phyloP scores from a whole-genome alignment of 2,329 filamentous ascomycete genomes.

The Xylaria sp. region DNA sequence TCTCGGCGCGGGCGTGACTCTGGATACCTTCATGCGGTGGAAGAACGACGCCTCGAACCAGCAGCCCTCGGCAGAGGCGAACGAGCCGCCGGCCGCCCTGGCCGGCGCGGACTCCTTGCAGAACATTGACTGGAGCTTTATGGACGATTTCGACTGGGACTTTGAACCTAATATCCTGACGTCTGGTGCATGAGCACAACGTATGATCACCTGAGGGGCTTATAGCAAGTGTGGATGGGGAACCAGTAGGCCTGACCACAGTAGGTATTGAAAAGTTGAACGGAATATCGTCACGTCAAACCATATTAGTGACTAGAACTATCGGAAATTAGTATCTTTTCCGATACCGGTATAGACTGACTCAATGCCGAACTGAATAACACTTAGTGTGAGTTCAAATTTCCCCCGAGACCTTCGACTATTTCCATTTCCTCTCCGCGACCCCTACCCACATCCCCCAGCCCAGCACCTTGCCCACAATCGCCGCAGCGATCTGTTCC shows the following conservation, averaged over 20 bases:
- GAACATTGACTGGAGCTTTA: constrained; percentile 39
- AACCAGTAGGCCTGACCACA: too few relatives aligned
- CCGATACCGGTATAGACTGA: background rate
- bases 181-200: background rate
- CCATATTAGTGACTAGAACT: background rate
- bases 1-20: constrained; percentile 52
- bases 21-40: constrained; percentile 54
- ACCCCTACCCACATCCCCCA: constrained; percentile 46
- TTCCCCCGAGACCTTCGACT: background rate
- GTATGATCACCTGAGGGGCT: too few relatives aligned
- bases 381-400: background rate
- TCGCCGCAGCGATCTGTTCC: constrained; percentile 46
- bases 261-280: background rate
- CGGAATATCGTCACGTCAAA: background rate
- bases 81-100: constrained; percentile 17
- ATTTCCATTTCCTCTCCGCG: constrained; percentile 29
- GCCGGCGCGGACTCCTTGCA: constrained; percentile 22
- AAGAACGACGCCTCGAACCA: constrained; percentile 34
- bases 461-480: constrained; percentile 50
- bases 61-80: background rate
- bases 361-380: background rate
- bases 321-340: background rate
- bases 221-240: too few relatives aligned
- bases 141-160: constrained; percentile 40
- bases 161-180: constrained; percentile 28